phyloP scores from a whole-genome alignment of 441 rosid genomes.

The Corymbia citriodora region DNA sequence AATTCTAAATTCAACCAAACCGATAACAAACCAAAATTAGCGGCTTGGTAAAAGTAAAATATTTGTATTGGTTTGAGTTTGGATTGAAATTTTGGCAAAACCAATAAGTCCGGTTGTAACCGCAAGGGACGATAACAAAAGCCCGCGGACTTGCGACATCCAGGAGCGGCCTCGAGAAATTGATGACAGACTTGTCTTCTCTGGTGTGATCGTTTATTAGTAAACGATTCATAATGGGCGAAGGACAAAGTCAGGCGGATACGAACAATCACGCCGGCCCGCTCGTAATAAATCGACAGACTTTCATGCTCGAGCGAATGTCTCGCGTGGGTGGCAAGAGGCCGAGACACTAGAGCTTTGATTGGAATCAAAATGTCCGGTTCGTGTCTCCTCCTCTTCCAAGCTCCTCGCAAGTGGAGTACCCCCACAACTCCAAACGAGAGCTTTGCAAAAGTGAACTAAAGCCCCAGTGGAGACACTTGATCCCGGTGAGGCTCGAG shows the following conservation, averaged over 20 bases:
- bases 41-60: neutral
- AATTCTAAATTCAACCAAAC: no score
- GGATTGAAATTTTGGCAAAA: neutral
- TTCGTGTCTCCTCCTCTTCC: neutral
- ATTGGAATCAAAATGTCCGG: neutral
- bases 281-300: neutral
- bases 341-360: neutral
- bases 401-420: no score
- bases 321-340: neutral
- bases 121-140: neutral
- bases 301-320: neutral
- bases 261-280: neutral
- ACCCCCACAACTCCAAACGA: no score
- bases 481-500: no score
- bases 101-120: neutral
- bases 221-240: neutral
- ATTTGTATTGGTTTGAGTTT: neutral
- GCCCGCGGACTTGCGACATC: neutral
- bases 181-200: rapidly evolving
- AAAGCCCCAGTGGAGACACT: no score
- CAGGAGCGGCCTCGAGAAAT: neutral
- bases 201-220: neutral
- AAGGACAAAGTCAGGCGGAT: neutral
- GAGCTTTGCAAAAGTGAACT: no score
- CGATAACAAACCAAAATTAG: neutral